These are phyloP conservation scores for Aplosporella prunicola DNA, from an alignment of 2,329 filamentous ascomycete species.

Conservation along the genomic window DNA sequence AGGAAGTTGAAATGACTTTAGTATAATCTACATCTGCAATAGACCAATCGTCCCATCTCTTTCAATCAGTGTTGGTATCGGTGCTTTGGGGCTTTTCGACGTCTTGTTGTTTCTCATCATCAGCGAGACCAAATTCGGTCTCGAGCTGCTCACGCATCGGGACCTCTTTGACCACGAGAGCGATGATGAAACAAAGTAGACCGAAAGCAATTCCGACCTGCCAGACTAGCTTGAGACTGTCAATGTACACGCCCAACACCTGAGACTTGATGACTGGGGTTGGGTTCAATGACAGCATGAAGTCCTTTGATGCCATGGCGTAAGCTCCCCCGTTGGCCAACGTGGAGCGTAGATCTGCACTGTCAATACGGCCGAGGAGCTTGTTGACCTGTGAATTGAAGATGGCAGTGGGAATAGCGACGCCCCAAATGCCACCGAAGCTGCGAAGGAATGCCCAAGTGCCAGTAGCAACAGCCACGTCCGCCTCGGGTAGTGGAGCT, in stretches of 20 bases:
- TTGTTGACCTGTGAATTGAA: conserved; percentile 20
- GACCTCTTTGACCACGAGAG: conserved; percentile 13
- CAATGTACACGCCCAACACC: conserved; percentile 26
- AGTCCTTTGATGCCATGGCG: conserved; percentile 17
- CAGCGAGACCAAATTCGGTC: no score
- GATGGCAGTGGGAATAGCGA: conserved; percentile 21
- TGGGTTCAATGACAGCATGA: no score
- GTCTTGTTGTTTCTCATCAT: no score
- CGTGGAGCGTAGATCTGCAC: conserved; percentile 4
- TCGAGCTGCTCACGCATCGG: no score
- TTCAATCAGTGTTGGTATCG: no score
- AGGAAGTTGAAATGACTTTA: no score
- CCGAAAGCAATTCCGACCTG: conserved; percentile 26
- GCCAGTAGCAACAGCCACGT: conserved; percentile 17
- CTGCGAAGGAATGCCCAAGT: conserved; percentile 23
- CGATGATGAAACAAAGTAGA: conserved; percentile 24
- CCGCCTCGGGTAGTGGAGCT: conserved; percentile 19
- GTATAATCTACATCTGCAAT: no score
- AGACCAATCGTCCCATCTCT: no score
- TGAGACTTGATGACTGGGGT: conserved; percentile 14
- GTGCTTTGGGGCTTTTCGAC: no score
- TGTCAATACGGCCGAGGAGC: conserved; percentile 13
- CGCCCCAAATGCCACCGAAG: conserved; percentile 22
- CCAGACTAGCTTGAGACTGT: conserved; percentile 30
- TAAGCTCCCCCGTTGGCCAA: conserved; percentile 21